Conservation (phyloP, 2,329 filamentous ascomycete species). For the Neonectria coccinea region DNA sequence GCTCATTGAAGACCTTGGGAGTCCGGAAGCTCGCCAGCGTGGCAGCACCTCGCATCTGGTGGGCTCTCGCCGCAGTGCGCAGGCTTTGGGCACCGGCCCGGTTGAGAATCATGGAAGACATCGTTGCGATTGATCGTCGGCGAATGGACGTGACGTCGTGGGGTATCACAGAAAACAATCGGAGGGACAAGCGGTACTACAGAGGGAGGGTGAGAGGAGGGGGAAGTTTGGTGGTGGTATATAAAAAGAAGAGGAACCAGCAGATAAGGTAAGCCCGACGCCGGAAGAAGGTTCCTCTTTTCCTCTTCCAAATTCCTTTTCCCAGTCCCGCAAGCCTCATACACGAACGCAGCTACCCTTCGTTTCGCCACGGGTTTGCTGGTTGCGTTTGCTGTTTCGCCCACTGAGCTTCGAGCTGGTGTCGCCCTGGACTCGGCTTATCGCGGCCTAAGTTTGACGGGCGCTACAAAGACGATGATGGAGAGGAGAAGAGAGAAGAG, state of each 20-base stretch:
- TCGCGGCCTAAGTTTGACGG: conserved; percentile 42
- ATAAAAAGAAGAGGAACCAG: not conserved
- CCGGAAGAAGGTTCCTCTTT: conserved; percentile 7
- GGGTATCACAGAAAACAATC: conserved; percentile 38
- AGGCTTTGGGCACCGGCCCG: conserved; percentile 50
- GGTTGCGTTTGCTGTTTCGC: conserved; percentile 8
- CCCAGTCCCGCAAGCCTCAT: conserved; percentile 13
- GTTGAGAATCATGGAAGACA: conserved; percentile 52
- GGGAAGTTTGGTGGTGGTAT: conserved; percentile 8
- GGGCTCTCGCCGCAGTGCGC: conserved; percentile 44
- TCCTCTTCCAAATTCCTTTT: conserved; percentile 19
- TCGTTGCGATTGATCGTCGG: conserved; percentile 36
- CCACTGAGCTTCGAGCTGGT: not conserved
- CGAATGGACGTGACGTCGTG: conserved; percentile 12
- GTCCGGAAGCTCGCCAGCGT: conserved; percentile 88
- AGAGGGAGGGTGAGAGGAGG: conserved; percentile 20
- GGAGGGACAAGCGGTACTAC: conserved; percentile 16
- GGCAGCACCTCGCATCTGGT: conserved; percentile 54
- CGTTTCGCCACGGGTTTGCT: conserved; percentile 10
- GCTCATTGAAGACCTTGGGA: conserved; percentile 89
- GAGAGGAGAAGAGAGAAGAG: not conserved
- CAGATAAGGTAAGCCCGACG: conserved; percentile 3
- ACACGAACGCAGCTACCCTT: conserved; percentile 27
- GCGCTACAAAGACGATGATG: not conserved
- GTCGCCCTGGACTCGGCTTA: conserved; percentile 44